Evolutionary conservation across 768 basidiomycete species (phyloP).

Genomic region (Leucocoprinus leucothites): DNA sequence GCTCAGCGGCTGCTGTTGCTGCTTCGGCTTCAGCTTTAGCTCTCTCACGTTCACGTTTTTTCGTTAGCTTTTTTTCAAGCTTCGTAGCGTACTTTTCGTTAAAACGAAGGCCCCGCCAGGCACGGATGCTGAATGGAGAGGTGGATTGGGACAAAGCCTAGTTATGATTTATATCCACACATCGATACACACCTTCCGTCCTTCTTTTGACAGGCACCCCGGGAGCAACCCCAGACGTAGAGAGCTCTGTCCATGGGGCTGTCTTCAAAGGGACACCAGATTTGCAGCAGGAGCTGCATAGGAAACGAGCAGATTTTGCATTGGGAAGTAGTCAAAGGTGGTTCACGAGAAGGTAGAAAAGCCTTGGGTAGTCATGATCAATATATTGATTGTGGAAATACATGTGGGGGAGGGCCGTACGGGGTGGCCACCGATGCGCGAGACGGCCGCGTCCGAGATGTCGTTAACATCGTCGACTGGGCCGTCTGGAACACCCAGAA

Average conservation of each 20-base stretch:
- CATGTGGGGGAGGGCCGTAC: conserved; percentile 68
- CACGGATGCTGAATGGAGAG: conserved; percentile 57
- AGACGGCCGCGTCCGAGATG: conserved; percentile 74
- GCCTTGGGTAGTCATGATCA: conserved; percentile 51
- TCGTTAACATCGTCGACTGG: conserved; percentile 53
- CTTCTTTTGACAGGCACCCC: conserved; percentile 67
- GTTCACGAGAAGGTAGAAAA: conserved; percentile 63
- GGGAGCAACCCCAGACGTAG: conserved; percentile 83
- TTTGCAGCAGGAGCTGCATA: conserved; percentile 81
- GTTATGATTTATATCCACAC: neutral
- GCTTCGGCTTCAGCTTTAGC: conserved; percentile 34
- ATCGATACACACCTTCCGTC: conserved; percentile 55
- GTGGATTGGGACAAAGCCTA: neutral
- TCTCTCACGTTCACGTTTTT: conserved; percentile 41
- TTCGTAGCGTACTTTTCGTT: conserved; percentile 77
- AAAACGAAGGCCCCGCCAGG: conserved; percentile 72
- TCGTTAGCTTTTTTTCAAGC: conserved; percentile 61
- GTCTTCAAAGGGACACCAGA: conserved; percentile 88
- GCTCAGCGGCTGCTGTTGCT: conserved; percentile 29
- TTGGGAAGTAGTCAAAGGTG: conserved; percentile 55
- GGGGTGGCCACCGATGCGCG: conserved; percentile 87
- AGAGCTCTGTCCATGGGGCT: conserved; percentile 83
- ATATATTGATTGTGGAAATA: conserved; percentile 40
- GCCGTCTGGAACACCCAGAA: conserved; percentile 82
- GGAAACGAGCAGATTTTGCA: conserved; percentile 71